Base-by-base conservation (phyloP, 2,329 filamentous ascomycete species). In the Aspergillus arachidicola region DNA sequence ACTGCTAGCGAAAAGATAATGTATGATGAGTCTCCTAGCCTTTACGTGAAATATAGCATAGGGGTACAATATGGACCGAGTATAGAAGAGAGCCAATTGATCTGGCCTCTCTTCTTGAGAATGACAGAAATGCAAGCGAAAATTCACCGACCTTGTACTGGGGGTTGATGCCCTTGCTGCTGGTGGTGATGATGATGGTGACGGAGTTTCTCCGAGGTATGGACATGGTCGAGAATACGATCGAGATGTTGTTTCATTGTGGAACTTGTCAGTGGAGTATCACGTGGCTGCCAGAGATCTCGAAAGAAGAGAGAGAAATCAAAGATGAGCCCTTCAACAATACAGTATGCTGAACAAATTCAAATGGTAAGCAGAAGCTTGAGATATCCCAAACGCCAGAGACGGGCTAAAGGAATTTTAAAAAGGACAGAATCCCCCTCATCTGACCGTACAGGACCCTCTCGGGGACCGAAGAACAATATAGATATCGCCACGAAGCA, bases 171-270 rank as follows among this genome's bases (percentile, higher is more conserved):
- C 11, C 51, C 50, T 30, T 62, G 54, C 12, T 62, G 55, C 5
- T 32, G 61, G 60, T 45, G 61, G 21, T 50, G 51, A 14, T 41
- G 59, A 32, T 57, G 50, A 21, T 60, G 46, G 53, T 54, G 65
- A 38, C 11, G 51, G 21, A 36, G 19, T 64, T 61, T 66, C 50
- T 61, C 63, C 58, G 55, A 64, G 62, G 57, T 51, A 62, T 67
- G 66, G 59, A 68, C 53, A 57, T 65, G 66, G 55, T 58, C 62
- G 34, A 68, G 19, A 28, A 71, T 30, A 45, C 64, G 64, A 60
- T 70, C 62, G 26, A 70, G 53, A 59, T 53, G 38, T 19, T 41
- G 60, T 38, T 61, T 64, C 68, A 69, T 69, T 55, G 12, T 65
- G 51, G 54, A 54, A 38, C 36, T 32, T 64, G n/a, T 16, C 38